Base-by-base conservation (phyloP, 2,329 filamentous ascomycete species). In the Atkinsonella hypoxylon region DNA sequence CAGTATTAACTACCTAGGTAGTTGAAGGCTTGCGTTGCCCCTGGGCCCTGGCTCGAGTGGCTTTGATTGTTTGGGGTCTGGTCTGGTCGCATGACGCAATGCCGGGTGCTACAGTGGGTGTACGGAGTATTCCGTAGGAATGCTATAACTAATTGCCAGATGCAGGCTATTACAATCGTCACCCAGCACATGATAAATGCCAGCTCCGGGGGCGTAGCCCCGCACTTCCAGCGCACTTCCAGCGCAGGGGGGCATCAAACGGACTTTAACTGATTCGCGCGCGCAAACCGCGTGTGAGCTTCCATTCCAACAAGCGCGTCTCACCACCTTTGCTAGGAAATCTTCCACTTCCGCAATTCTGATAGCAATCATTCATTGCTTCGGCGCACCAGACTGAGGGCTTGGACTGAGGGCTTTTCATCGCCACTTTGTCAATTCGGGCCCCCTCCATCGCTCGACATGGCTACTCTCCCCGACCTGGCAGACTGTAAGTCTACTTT, bases 401-500 rank as follows among this genome's bases (percentile, higher is more conserved):
- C 17, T 10, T 11, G 4, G 13, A n/a, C n/a, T n/a, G n/a, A n/a
- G n/a, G n/a, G n/a, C n/a, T 10, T 5, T 7, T 26, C 26, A 26
- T 36, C 34, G 34, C 13, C 34, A 36, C 12, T 36, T 36, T 8
- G 32, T 15, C 32, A 36, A 36, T 7, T 20, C 34, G 18, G 32
- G n/a, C 15, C 17, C 13, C 10, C 22, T 11, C 7, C 30, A 17
- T 36, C 17, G 34, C 31, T 44, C 26, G 49, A 48, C 45, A 68
- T 69, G 66, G 57, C 61, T 44, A 51, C 59, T 40, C 47, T 64
- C 20, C 56, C 61, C 36, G 58, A 65, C 47, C 51, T 61, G 15
- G 63, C 64, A 50, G 64, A 67, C 32, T 69, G 67, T 67, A 58
- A 57, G 65, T 46, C 43, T 32, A 11, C 45, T 50, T 22, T 26